phyloP scores from a whole-genome alignment of 2,329 filamentous ascomycete genomes.

The Thielaviopsis euricoi region DNA sequence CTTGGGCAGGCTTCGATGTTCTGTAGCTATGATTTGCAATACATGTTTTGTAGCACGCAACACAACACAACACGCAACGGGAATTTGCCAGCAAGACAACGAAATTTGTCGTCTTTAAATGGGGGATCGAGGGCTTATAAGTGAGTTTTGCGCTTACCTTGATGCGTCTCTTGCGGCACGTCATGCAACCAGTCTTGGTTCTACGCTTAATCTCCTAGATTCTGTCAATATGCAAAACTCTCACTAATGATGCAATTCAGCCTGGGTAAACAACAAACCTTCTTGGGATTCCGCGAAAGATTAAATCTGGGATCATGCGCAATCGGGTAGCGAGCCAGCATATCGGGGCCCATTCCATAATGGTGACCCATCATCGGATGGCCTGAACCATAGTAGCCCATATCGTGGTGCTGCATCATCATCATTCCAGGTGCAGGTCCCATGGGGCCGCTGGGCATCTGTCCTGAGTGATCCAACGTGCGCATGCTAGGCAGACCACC shows the following conservation, averaged over 20 bases:
- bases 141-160: slow-evolving; percentile 27
- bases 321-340: slow-evolving; percentile 29
- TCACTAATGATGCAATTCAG: background rate
- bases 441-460: slow-evolving; percentile 1
- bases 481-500: slow-evolving; percentile 23
- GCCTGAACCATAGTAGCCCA: slow-evolving; percentile 6
- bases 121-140: background rate
- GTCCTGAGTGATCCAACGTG: slow-evolving; percentile 20
- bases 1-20: too few species aligned
- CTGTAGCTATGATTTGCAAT: background rate
- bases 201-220: slow-evolving; percentile 44
- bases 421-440: background rate
- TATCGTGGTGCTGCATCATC: slow-evolving; percentile 11
- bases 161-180: slow-evolving; percentile 43
- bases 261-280: slow-evolving; percentile 25
- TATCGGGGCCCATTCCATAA: slow-evolving; percentile 27
- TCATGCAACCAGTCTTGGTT: slow-evolving; percentile 47
- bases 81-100: background rate
- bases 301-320: slow-evolving; percentile 32
- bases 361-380: slow-evolving; percentile 5
- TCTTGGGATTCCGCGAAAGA: slow-evolving; percentile 35
- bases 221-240: background rate
- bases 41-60: slow-evolving; percentile 1
- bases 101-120: background rate
- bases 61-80: background rate